These are phyloP conservation scores for Cladophialophora chaetospira DNA, from an alignment of 2,329 filamentous ascomycete species.

Conservation along the genomic window DNA sequence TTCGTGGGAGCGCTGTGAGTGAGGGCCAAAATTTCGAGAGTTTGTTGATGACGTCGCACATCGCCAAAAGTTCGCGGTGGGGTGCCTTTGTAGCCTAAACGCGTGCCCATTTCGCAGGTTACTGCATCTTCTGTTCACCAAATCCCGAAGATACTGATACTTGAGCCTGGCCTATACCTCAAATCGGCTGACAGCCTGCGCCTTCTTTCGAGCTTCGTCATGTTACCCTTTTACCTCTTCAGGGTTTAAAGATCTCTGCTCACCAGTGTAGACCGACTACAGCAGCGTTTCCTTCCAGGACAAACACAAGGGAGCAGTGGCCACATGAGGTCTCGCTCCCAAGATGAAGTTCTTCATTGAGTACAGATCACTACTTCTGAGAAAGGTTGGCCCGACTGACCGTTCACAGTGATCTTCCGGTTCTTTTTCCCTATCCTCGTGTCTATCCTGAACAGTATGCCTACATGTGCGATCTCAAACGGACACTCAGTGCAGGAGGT, in stretches of 20 bases:
- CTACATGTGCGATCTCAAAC: slow-evolving; percentile 83
- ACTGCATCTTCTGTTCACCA: too few relatives aligned
- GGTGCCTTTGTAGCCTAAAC: too few relatives aligned
- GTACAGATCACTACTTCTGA: slow-evolving; percentile 44
- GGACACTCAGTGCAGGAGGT: slow-evolving; percentile 87
- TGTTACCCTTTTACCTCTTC: neutral
- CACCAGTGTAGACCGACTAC: neutral
- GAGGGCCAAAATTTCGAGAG: neutral
- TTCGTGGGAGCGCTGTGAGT: neutral
- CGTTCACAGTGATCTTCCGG: slow-evolving; percentile 61
- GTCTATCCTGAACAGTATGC: slow-evolving; percentile 76
- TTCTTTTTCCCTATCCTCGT: slow-evolving; percentile 73
- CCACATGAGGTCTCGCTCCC: slow-evolving; percentile 22
- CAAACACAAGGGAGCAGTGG: neutral
- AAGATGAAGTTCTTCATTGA: slow-evolving; percentile 81
- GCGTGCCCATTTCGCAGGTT: too few relatives aligned
- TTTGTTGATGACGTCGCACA: slow-evolving; percentile 8
- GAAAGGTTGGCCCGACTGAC: slow-evolving; percentile 18
- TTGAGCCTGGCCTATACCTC: too few relatives aligned
- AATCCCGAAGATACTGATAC: too few relatives aligned
- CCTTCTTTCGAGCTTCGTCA: neutral
- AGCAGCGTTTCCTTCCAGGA: neutral
- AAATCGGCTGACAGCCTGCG: too few relatives aligned
- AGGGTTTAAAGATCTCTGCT: neutral
- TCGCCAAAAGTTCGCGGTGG: neutral